Evolutionary conservation across 2,329 filamentous ascomycete species (phyloP), one percentile per base, ranked within the genome.

Genomic region (Fusarium transvaalense): DNA sequence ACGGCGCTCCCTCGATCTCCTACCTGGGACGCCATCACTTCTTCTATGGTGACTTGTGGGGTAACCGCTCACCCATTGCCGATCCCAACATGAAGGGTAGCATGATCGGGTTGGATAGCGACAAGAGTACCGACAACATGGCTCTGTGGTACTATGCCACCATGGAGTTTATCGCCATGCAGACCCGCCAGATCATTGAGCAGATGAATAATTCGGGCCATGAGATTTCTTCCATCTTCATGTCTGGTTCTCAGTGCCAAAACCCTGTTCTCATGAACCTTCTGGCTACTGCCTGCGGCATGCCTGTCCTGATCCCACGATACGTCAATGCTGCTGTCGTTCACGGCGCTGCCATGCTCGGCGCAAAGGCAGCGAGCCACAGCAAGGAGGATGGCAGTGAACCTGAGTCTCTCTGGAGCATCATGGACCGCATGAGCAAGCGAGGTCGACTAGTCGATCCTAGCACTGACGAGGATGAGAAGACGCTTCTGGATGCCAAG

Each of bases 371-470:
- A n/a, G 96, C 95, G 9, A 96, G 91, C 73, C 91, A 91, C 32
- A 90, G 92, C 75, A 85, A 86, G 38, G 86, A 92, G 12, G 77
- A 77, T 12, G 78, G 76, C 31, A 92, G 93, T 43, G 90, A 91
- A 74, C 94, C 92, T 1, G 94, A 97, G 82, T 88, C 91, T 39
- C 83, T 99, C 65, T 99, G 96, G 96, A 88, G 89, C 72, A 97
- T 99, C 77, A 99, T 99, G 96, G 93, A 97, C 79, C 89, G 94
- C 58, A 96, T 97, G 91, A 97, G 92, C 82, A 97, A 97, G 85
- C 91, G 93, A 10, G 96, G 95, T 32, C 92, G 91, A 74, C 88
- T 94, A 48, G 91, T 97, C 3, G 85, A 90, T 78, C 94, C 95
- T 1, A 89, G 89, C 23, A 87, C 84, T 54, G 88, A 97, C 76